These are phyloP conservation scores for Aphanomyces invadans DNA, from an alignment of 352 stramenopile species.

Conservation along the genomic window DNA sequence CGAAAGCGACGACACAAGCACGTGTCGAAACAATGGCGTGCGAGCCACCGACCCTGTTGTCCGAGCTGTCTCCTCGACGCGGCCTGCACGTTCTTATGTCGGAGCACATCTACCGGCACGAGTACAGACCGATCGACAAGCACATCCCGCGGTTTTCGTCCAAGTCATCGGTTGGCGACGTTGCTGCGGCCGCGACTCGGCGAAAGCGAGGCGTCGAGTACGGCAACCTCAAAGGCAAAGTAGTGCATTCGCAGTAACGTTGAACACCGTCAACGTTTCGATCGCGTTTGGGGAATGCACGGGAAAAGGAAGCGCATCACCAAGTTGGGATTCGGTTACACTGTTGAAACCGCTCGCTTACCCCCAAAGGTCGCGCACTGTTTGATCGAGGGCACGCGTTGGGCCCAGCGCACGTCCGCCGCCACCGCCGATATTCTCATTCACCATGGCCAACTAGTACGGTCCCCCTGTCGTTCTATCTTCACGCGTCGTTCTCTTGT, in stretches of 20 bases:
- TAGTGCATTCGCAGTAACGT: neutral
- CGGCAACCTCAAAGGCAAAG: conserved; percentile 19
- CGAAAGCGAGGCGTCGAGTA: conserved; percentile 4
- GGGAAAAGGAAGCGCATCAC: no score
- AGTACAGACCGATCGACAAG: conserved; percentile 5
- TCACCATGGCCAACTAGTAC: conserved; percentile 25
- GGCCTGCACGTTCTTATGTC: conserved; percentile 19
- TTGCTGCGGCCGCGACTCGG: neutral
- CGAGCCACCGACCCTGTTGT: neutral
- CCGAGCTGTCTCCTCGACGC: neutral
- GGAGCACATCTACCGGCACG: conserved; percentile 17
- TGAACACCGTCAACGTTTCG: no score
- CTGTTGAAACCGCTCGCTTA: neutral
- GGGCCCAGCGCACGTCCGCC: no score
- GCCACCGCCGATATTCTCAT: no score
- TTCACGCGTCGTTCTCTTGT: neutral
- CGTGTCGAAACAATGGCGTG: neutral
- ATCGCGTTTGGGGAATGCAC: no score
- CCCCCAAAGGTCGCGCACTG: no score
- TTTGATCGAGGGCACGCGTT: no score
- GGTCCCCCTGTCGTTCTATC: neutral
- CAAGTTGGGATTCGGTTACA: no score
- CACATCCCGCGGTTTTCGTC: conserved; percentile 17
- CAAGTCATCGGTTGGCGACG: neutral
- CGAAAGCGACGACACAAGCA: neutral